Base-by-base conservation (phyloP, 148 eudicot species). In the Camellia sinensis region DNA sequence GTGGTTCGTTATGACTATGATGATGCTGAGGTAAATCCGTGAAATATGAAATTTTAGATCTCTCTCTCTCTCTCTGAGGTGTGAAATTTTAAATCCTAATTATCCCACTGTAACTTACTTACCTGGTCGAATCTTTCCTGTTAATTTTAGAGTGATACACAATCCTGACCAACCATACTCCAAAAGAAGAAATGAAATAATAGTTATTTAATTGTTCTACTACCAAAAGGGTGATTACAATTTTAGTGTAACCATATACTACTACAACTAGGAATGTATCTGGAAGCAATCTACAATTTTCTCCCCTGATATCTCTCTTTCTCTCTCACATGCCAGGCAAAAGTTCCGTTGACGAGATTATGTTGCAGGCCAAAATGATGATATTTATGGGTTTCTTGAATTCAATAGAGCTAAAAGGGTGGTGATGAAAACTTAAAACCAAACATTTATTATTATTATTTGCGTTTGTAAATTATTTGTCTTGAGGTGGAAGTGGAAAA, bases 1-100 rank as follows among this genome's bases (percentile, higher is more conserved):
- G 83, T 89, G 43, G 89, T 96, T 79, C 92, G 95, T 6, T 96
- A 74, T 76, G 89, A 84, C 68, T 82, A 83, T 45, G 98, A 96
- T 71, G 61, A 80, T 45, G 71, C 85, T 65, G 91, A 91, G 95
- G 99, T 95, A 80, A 84, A 53, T 43, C n/a, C 53, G 19, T 46
- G 13, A 56, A 67, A 56, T 43, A 57, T 79, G 19, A 56, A 46
- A 6, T 59, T 21, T 53, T 6, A 6, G 46, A 57, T 59, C 45
- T 48, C 22, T 56, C 67, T 57, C 19, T 75, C 17, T 65, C 67
- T 57, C 19, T 76, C 11, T 64, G 41, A 40, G 43, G 11, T 41
- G 53, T 43, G 21, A 17, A 50, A n/a, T 46, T 29, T 12, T 10
- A 14, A 15, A 57, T 17, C 17, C 2, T 1, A 8, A 54, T 15